Conservation (phyloP, 2,329 filamentous ascomycete genomes). For the Lojkania enalia region DNA sequence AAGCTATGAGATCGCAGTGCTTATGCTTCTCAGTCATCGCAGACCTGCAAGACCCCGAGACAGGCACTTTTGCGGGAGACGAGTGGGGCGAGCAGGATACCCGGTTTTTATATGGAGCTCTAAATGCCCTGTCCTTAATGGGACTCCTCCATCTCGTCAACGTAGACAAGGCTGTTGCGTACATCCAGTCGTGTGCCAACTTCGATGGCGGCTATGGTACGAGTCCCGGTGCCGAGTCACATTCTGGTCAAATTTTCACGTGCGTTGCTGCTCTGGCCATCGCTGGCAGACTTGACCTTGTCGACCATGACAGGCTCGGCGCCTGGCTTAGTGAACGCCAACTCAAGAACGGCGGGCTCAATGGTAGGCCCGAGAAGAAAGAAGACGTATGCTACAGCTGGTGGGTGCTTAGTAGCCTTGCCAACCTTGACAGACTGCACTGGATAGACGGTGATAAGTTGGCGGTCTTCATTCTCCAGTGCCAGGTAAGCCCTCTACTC, state of each 20-base stretch:
- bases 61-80: slow-evolving; percentile 89
- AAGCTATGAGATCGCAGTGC: slow-evolving; percentile 13
- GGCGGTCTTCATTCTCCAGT: slow-evolving; percentile 78
- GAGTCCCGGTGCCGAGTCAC: slow-evolving; percentile 86
- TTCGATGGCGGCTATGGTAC: slow-evolving; percentile 94
- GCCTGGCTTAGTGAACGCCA: slow-evolving; percentile 94
- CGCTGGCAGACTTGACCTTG: slow-evolving; percentile 76
- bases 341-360: slow-evolving; percentile 82
- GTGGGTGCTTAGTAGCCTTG: slow-evolving; percentile 94
- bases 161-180: slow-evolving; percentile 75
- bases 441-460: slow-evolving; percentile 91
- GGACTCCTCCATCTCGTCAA: slow-evolving; percentile 73
- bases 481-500: slow-evolving; percentile 60
- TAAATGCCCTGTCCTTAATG: slow-evolving; percentile 87
- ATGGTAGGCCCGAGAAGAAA: slow-evolving; percentile 91
- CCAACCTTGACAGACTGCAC: slow-evolving; percentile 83
- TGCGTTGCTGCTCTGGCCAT: slow-evolving; percentile 88
- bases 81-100: slow-evolving; percentile 97
- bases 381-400: slow-evolving; percentile 99
- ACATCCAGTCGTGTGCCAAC: slow-evolving; percentile 83
- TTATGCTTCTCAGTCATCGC: slow-evolving; percentile 67
- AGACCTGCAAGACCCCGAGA: slow-evolving; percentile 74
- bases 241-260: slow-evolving; percentile 94
- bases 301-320: slow-evolving; percentile 80
- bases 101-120: slow-evolving; percentile 85